phyloP scores from a whole-genome alignment of 176 grass and related monocot genomes.

The Aechmea fasciata region DNA sequence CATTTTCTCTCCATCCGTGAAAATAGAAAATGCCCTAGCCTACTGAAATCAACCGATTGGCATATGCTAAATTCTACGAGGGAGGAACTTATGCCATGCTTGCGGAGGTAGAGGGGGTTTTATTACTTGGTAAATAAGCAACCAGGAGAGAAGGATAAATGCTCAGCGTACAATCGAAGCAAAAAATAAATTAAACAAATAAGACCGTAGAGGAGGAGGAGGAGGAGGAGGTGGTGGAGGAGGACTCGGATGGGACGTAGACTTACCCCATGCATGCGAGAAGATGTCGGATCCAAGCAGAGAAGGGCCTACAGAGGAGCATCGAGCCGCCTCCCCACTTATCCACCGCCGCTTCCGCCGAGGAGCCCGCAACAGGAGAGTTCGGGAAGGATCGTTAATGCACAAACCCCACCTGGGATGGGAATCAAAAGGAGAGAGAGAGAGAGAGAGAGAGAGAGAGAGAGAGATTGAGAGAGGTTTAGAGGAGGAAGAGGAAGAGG shows the following conservation, averaged over 20 bases:
- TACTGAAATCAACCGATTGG: too few relatives aligned
- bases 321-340: conserved; percentile 17
- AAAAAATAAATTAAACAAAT: neutral
- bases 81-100: too few relatives aligned
- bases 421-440: neutral
- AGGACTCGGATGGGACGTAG: neutral
- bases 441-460: neutral
- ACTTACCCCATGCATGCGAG: conserved; percentile 89
- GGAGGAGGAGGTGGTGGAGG: neutral
- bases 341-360: neutral
- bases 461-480: too few relatives aligned
- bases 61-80: too few relatives aligned
- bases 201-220: neutral
- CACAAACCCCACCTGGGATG: too few relatives aligned
- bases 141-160: too few relatives aligned
- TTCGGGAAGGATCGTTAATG: conserved; percentile 2
- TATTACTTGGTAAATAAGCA: too few relatives aligned
- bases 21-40: too few relatives aligned
- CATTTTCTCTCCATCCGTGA: neutral
- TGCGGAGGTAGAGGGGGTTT: too few relatives aligned
- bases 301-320: conserved; percentile 57
- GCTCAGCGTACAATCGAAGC: too few relatives aligned
- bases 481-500: too few relatives aligned
- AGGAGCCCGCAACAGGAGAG: conserved; percentile 12
- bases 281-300: conserved; percentile 59